phyloP scores from a whole-genome alignment of 2,329 filamentous ascomycete species.

The Rutstroemia sydowiana region DNA sequence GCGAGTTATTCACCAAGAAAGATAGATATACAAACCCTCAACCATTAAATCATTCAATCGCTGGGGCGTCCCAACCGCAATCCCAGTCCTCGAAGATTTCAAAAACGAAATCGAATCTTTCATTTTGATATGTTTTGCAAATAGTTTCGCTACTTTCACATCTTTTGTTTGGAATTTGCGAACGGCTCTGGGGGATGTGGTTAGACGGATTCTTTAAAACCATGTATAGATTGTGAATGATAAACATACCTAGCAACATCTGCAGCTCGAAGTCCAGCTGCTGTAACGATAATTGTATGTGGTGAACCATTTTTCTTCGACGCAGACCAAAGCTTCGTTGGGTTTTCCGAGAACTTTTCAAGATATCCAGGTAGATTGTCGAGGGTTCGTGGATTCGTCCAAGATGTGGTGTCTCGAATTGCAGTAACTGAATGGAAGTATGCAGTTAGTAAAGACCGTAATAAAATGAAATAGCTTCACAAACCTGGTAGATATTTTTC shows the following conservation, averaged over 20 bases:
- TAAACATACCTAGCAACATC: slow-evolving; percentile 64
- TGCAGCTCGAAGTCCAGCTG: slow-evolving; percentile 77
- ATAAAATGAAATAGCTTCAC: slow-evolving; percentile 17
- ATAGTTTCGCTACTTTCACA: slow-evolving; percentile 77
- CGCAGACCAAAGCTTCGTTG: slow-evolving; percentile 51
- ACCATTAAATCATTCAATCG: slow-evolving; percentile 77
- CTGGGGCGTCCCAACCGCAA: slow-evolving; percentile 85
- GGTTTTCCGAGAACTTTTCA: slow-evolving; percentile 54
- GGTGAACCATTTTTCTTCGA: slow-evolving; percentile 64
- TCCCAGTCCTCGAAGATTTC: slow-evolving; percentile 62
- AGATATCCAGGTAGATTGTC: slow-evolving; percentile 74
- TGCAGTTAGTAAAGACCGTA: neutral
- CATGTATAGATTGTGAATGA: neutral
- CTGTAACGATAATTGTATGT: slow-evolving; percentile 84
- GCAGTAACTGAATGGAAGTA: slow-evolving; percentile 44
- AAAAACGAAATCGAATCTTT: slow-evolving; percentile 76
- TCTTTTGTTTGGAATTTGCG: slow-evolving; percentile 75
- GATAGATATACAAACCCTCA: slow-evolving; percentile 49
- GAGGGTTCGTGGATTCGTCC: slow-evolving; percentile 56
- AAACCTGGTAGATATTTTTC: slow-evolving; percentile 74
- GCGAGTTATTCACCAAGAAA: neutral
- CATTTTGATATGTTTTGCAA: slow-evolving; percentile 97
- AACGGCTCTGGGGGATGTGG: slow-evolving; percentile 47
- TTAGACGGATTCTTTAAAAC: slow-evolving; percentile 7
- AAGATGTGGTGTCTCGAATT: slow-evolving; percentile 75